Percentiles rank a stretch among this genome's conserved stretches.
Evolutionary conservation across 768 basidiomycete genomes (phyloP).

Genomic region (Kwoniella dendrophila): DNA sequence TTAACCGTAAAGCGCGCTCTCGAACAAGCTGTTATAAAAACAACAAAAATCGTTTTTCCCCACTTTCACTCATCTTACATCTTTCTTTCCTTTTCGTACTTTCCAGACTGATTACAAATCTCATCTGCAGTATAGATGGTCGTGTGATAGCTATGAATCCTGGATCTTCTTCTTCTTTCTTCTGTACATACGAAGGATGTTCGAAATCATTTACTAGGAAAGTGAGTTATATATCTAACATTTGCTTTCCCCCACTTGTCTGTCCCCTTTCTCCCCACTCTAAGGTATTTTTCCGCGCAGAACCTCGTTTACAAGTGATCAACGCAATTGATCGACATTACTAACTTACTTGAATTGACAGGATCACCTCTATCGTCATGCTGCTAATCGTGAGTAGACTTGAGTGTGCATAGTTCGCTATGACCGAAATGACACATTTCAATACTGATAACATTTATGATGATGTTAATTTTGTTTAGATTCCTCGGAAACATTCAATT

Average conservation of each 20-base stretch:
- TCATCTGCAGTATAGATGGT: no score
- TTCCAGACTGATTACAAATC: no score
- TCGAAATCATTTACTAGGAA: constrained; percentile 46
- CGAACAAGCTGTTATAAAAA: no score
- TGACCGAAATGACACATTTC: constrained; percentile 1
- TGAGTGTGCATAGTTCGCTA: background rate
- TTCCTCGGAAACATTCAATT: constrained; percentile 23
- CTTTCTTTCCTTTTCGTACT: no score
- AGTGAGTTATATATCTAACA: constrained; percentile 21
- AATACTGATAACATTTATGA: background rate
- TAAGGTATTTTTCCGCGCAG: background rate
- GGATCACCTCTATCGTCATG: constrained; percentile 47
- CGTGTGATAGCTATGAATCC: background rate
- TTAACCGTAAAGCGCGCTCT: no score
- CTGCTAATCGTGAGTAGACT: constrained; percentile 38
- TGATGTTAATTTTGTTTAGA: constrained; percentile 15
- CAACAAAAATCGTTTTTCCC: no score
- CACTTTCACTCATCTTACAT: no score
- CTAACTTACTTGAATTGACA: constrained; percentile 5
- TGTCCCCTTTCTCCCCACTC: background rate
- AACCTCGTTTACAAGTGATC: background rate
- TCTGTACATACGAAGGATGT: constrained; percentile 33
- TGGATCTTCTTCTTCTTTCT: constrained; percentile 16
- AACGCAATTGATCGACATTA: background rate
- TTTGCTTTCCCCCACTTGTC: background rate